Base-by-base conservation (phyloP, 2,329 filamentous ascomycete species). In the Aspergillus ibericus region DNA sequence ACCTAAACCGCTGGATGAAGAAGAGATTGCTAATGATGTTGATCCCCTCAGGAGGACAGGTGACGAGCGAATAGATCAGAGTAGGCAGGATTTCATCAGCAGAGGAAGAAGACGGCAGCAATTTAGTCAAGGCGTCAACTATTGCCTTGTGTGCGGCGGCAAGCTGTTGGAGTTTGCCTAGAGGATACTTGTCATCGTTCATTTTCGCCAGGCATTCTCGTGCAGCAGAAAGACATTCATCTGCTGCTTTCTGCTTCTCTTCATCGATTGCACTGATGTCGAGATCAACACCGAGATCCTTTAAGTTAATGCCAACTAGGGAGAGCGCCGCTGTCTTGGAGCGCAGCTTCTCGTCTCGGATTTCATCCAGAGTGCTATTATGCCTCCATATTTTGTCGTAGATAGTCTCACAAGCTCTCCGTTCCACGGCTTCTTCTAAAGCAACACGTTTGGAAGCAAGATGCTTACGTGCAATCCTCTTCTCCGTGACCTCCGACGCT, bases 1-100 rank as follows among this genome's bases (percentile, higher is more conserved):
- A 91, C 56, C 95, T 87, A 72, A 99, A 99, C 61, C 90, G 82
- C 72, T 98, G 93, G 65, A 98, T 92, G 72, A 98, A 99, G 66
- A 90, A 87, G n/a, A 96, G 81, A 72, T 99, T 96, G 79, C 93
- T 98, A 70, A 96, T 92, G 56, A 93, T 89, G 73, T 93, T 91
- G 49, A 98, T 88, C 34, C 88, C 85, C 74, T 95, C 90, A 0
- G 93, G 90, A 0, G 92, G 89, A 46, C 93, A 88, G 2, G 92
- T 97, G 71, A 99, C 96, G 60, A 99, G 84, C 0, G 92, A 91
- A 78, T 96, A 99, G 61, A 99, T 99, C 62, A 99, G 83, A 75
- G 96, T 96, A 0, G 95, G 95, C 73, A 99, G 87, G 55, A 99
- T 96, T 76, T 98, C 95, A 71, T 99, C 95, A 2, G 95, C 95